Base-by-base conservation (phyloP, 768 basidiomycete species). In the Terana coerulea region DNA sequence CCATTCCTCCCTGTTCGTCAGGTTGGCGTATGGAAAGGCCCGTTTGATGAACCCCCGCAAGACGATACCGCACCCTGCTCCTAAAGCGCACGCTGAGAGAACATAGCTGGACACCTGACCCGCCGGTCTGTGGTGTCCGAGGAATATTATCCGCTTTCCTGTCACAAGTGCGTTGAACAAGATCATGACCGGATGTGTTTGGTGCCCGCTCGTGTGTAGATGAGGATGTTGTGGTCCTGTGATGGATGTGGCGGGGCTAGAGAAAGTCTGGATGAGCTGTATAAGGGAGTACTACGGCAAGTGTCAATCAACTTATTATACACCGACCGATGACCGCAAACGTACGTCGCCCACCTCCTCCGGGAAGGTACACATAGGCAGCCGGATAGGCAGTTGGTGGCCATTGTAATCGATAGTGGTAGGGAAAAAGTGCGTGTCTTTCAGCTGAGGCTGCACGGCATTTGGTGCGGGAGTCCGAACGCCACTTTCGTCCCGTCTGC, bases 321-420 rank as follows among this genome's bases (percentile, higher is more conserved):
- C 11, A 12, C 14, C 33, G n/a, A 25, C 29, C 12, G 21, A 19
- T 28, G 6, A n/a, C n/a, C n/a, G n/a, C 28, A 73, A 68, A 75
- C 83, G 64, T 65, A 98, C 95, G 68, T 98, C 95, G 39, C 97
- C 95, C 51, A 99, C 91, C 75, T 99, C 97, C 67, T 95, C 91
- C 0, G 90, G 79, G 65, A 97, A 98, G 1, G 86, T 88, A 17
- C 83, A 81, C 40, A 97, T 70, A 0, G 97, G 97, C 67, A 98
- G 81, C 61, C 91, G 87, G 63, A 98, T 92, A 12, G 94, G 95
- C 26, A 98, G 68, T 25, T 81, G 80, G 55, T 93, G 84, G 49
- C 85, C 85, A 66, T 86, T 87, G 69, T 94, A 95, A 12, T 75
- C 80, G 49, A 95, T 88, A 10, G 79, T 77, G 1, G 95, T 91